Conservation (phyloP, 192 early-diverging fungal species). For the Rhizoclosmatium sp. region DNA sequence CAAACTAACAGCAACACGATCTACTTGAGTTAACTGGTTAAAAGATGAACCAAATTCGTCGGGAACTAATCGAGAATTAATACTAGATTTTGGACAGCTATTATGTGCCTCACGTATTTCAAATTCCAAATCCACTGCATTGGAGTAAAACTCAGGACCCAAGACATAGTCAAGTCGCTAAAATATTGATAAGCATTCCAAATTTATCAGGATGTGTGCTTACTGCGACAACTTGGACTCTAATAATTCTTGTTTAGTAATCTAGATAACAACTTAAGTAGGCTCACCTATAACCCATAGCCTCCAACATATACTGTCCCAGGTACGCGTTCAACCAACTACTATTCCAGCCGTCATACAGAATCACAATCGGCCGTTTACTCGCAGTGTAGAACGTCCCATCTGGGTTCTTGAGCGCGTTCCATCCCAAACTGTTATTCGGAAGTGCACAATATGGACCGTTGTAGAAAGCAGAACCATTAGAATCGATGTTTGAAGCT, state of each 20-base stretch:
- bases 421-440: slow-evolving; percentile 19
- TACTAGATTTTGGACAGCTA: neutral
- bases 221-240: neutral
- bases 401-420: slow-evolving; percentile 1
- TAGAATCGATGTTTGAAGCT: neutral
- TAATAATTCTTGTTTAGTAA: neutral
- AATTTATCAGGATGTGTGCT: neutral
- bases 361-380: slow-evolving; percentile 7
- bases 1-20: neutral
- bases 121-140: slow-evolving; percentile 9
- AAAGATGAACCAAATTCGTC: slow-evolving; percentile 4
- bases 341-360: slow-evolving; percentile 2
- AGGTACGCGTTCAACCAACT: neutral
- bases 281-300: slow-evolving; percentile 19
- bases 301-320: slow-evolving; percentile 24
- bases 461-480: neutral
- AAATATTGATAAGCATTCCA: neutral
- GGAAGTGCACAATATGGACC: neutral
- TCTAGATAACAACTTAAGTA: neutral
- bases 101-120: slow-evolving; percentile 4
- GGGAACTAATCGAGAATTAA: neutral
- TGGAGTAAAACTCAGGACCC: slow-evolving; percentile 12
- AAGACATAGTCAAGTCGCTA: neutral
- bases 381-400: neutral
- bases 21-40: slow-evolving; percentile 16